Evolutionary conservation across 352 stramenopile species (phyloP).

Genomic region (Phytophthora kernoviae): DNA sequence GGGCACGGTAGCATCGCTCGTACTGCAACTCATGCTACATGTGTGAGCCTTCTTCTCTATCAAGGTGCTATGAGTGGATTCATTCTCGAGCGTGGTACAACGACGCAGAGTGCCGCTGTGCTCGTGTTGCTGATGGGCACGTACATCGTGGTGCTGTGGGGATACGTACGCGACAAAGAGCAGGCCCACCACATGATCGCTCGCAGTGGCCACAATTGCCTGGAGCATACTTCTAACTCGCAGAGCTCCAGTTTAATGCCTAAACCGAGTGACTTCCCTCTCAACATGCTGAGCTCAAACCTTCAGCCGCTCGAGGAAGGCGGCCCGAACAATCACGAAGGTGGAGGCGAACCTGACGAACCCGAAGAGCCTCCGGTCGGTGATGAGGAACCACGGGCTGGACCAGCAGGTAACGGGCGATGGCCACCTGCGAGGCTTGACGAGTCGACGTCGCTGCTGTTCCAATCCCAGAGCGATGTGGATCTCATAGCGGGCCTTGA

Average conservation of each 20-base stretch:
- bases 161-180: conserved; percentile 88
- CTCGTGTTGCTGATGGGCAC: conserved; percentile 82
- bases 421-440: conserved; percentile 23
- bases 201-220: conserved; percentile 45
- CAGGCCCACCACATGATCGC: conserved; percentile 56
- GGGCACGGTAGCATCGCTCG: conserved; percentile 81
- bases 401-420: conserved; percentile 2
- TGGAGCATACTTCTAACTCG: conserved; percentile 29
- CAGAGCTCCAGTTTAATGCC: conserved; percentile 9
- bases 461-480: conserved; percentile 40
- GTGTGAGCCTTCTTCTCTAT: conserved; percentile 82
- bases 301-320: conserved; percentile 25
- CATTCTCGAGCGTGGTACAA: conserved; percentile 81
- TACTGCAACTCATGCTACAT: conserved; percentile 81
- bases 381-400: conserved; percentile 33
- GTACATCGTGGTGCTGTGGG: conserved; percentile 81
- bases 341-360: conserved; percentile 18
- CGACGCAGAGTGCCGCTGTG: conserved; percentile 69
- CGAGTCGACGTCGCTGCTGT: conserved; percentile 47
- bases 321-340: conserved; percentile 7
- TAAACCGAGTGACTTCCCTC: conserved; percentile 23
- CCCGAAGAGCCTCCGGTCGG: conserved; percentile 28
- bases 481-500: conserved; percentile 28
- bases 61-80: conserved; percentile 85
- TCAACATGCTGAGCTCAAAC: conserved; percentile 29